Percentiles rank a stretch among this genome's conserved stretches.
phyloP scores from a whole-genome alignment of 805 yeast species.

The Ogataea saltuana region DNA sequence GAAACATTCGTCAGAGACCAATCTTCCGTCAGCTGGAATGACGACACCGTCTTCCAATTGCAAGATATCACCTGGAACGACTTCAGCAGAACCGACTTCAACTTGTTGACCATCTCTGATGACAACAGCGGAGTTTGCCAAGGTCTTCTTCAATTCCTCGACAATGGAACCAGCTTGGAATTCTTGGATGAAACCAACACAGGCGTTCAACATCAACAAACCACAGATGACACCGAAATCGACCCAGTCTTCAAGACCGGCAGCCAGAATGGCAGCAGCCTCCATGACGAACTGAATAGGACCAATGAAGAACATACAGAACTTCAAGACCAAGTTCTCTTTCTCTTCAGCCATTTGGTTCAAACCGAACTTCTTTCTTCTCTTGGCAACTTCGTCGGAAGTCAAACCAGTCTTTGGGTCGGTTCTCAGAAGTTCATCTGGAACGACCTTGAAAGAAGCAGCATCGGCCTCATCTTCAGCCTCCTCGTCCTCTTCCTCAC shows the following conservation, averaged over 20 bases:
- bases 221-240: constrained; percentile 97
- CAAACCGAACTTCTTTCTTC: constrained; percentile 89
- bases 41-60: constrained; percentile 92
- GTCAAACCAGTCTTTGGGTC: constrained; percentile 77
- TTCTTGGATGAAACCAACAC: constrained; percentile 95
- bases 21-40: constrained; percentile 90
- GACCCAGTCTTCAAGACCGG: constrained; percentile 97
- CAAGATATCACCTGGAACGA: constrained; percentile 94
- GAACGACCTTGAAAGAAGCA: constrained; percentile 71
- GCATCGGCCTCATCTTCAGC: constrained; percentile 53
- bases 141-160: constrained; percentile 91
- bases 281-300: constrained; percentile 98
- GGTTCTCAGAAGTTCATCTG: constrained; percentile 83
- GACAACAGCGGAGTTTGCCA: constrained; percentile 86
- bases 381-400: constrained; percentile 71
- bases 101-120: constrained; percentile 77
- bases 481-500: constrained; percentile 47
- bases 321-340: constrained; percentile 77
- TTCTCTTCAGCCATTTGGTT: constrained; percentile 90
- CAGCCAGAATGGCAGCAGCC: constrained; percentile 93
- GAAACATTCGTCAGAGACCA: constrained; percentile 81
- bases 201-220: constrained; percentile 80
- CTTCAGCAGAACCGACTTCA: constrained; percentile 79
- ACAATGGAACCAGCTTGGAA: constrained; percentile 98
- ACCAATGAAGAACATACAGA: constrained; percentile 86